phyloP scores from a whole-genome alignment of 202 grass and related monocot genomes.

The Panicum hallii region DNA sequence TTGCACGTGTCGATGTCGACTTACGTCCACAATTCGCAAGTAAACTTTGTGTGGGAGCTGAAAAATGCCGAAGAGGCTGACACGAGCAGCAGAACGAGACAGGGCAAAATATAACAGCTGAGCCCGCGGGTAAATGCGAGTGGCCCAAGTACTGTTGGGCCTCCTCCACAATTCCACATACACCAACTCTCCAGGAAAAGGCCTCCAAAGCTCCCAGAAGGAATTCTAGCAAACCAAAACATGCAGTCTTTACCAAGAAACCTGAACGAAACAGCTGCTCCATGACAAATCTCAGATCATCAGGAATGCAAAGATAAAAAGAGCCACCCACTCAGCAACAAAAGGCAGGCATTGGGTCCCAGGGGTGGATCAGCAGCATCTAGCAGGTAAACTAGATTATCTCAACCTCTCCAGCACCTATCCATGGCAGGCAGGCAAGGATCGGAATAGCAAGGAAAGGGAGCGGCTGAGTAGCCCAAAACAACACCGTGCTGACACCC shows the following conservation, averaged over 20 bases:
- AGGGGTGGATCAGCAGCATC: conserved; percentile 5
- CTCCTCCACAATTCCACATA: neutral
- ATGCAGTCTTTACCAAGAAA: neutral
- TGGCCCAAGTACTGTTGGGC: neutral
- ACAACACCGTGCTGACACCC: conserved; percentile 12
- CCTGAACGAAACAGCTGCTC: neutral
- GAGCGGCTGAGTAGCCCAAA: neutral
- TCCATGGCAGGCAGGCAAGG: neutral
- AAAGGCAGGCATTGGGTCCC: neutral
- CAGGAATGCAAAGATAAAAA: conserved; percentile 24
- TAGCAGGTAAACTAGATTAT: conserved; percentile 31
- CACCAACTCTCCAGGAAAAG: too few species aligned
- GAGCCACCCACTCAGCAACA: neutral
- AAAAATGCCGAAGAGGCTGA: neutral
- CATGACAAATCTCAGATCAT: neutral
- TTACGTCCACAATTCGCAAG: too few species aligned
- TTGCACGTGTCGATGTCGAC: neutral
- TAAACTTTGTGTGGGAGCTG: too few species aligned
- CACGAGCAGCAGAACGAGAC: neutral
- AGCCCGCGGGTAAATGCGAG: neutral
- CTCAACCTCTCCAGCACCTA: neutral
- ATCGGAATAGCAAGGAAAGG: neutral
- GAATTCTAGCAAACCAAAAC: neutral
- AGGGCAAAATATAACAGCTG: neutral
- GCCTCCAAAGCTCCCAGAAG: too few species aligned